Base-by-base conservation (phyloP, 345 rosid species). In the Boechera stricta region DNA sequence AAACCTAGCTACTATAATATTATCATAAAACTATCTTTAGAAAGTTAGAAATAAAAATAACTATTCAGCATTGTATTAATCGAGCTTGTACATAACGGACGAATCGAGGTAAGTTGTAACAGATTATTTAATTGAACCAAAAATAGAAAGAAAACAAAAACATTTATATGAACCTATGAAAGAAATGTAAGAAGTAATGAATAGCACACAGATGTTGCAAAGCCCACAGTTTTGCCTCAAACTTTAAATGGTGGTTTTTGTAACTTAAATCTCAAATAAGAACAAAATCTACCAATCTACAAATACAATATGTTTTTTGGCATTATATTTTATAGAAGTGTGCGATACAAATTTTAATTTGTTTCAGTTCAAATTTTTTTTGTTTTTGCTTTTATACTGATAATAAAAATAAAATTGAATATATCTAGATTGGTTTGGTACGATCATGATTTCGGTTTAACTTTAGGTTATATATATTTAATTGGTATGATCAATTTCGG, bases 121-220 rank as follows among this genome's bases (percentile, higher is more conserved):
- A 7, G 55, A 16, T 16, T 15, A 47, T 47, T 38, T 48, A 57
- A 71, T 10, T 28, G 68, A 56, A 52, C 62, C 81, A 77, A 57
- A 71, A 38, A 7, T 47, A 47, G 77, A 71, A 77, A 77, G 72
- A 61, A 71, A 71, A 77, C 81, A 71, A 77, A 77, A 71, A 77
- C 61, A 64, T 54, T 77, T 18, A 47, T 38, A 51, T 56, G 41
- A 48, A 7, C 26, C 53, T 38, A 44, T 49, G 38, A 57, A 33
- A 69, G 47, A 9, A 49, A 54, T 15, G 59, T 62, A 21, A 44
- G 29, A 38, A 26, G 24, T 55, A 16, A 7, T 44, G 60, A 42
- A 69, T 36, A 56, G 72, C 72, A 64, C 80, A 56, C 31, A 47
- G 80, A 36, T 56, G 36, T 77, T 64, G 61, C 7, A 24, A 76